Evolutionary conservation across 768 basidiomycete genomes (phyloP).

Genomic region (Cystofilobasidium bisporidii): DNA sequence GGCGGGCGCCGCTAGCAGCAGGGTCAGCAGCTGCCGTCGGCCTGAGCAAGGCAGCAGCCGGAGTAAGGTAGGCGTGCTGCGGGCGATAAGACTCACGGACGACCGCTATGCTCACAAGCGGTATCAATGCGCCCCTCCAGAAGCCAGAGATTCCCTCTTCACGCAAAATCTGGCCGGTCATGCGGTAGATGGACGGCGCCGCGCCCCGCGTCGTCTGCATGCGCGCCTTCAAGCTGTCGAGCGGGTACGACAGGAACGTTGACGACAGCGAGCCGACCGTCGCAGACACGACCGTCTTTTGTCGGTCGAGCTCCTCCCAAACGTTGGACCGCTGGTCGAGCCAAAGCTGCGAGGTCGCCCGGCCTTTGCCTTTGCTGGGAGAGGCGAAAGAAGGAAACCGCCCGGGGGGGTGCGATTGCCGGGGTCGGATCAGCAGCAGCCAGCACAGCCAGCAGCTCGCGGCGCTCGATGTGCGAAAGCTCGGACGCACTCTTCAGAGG

Average conservation of each 20-base stretch:
- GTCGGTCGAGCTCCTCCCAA: background rate
- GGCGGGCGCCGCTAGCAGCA: too few relatives aligned
- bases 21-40: too few relatives aligned
- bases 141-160: constrained; percentile 58
- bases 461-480: too few relatives aligned
- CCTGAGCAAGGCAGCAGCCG: too few relatives aligned
- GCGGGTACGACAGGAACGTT: constrained; percentile 85
- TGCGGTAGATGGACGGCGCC: constrained; percentile 56
- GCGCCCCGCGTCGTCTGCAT: constrained; percentile 50
- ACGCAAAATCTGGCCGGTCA: constrained; percentile 44
- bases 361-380: constrained; percentile 19
- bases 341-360: background rate
- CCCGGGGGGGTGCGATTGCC: too few relatives aligned
- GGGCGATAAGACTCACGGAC: constrained; percentile 81
- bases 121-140: constrained; percentile 53
- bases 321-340: background rate
- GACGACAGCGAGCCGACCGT: constrained; percentile 85
- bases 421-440: too few relatives aligned
- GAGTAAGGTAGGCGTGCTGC: too few relatives aligned
- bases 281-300: constrained; percentile 61
- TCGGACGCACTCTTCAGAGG: too few relatives aligned
- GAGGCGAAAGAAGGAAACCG: background rate
- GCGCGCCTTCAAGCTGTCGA: constrained; percentile 73
- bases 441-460: too few relatives aligned
- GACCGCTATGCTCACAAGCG: constrained; percentile 88